Base-by-base conservation (phyloP, 1,139 yeast genomes). In the Taphrina deformans region DNA sequence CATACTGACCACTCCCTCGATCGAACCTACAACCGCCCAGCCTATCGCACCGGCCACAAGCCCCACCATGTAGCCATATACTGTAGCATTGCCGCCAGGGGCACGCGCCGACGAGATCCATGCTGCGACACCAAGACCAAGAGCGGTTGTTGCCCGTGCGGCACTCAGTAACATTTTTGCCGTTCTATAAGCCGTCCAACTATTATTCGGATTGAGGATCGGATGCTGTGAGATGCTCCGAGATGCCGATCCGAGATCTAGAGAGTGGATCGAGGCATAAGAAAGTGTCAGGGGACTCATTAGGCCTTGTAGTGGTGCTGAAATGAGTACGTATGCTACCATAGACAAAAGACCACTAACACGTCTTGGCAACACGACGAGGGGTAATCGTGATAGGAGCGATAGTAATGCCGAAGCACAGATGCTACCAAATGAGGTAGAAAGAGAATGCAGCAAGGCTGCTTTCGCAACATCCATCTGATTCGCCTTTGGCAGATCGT, bases 1-100 rank as follows among this genome's bases (percentile, higher is more conserved):
- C 74, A 75, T 77, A 66, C 78, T 72, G 56, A 79, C 71, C 7
- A 77, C 75, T 4, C 79, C 79, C 67, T 79, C 81, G 10, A 79
- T 76, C 12, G 80, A 78, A 1, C 81, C 81, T 27, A 78, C 73
- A 9, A 78, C 75, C 38, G 78, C 75, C 80, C 80, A 79, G 12
- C 80, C 81, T 21, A 78, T 73, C 56, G 75, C 74, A 18, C 77
- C 77, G 0, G 79, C 79, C 14, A 78, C 69, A 16, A 78, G 68
- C 1, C 79, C 81, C 5, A 78, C 75, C 12, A 76, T 69, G 65
- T 78, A 79, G 9, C 79, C 80, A 63, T 78, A 78, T 7, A 76
- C 71, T 46, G 78, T 72, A 24, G 76, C 75, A 50, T 74, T 72
- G 21, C 72, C 71, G 40, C 72, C 69, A 38, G 65, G 67, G 31